phyloP scores from a whole-genome alignment of 2,329 filamentous ascomycete species.

The Aspergillus niger region DNA sequence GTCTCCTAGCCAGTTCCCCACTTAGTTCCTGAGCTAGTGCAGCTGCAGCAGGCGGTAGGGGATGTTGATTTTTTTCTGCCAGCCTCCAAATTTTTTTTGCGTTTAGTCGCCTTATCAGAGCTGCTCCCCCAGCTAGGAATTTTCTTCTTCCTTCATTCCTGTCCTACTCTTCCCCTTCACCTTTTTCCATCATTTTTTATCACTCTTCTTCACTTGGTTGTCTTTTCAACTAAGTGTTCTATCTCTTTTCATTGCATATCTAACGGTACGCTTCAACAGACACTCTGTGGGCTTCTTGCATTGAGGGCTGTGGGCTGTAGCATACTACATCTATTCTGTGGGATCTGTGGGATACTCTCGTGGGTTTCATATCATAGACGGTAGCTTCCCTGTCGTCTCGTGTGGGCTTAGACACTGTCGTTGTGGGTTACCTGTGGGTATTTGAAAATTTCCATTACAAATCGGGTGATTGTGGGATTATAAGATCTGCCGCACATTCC shows the following conservation, averaged over 20 bases:
- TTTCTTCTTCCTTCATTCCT: constrained; percentile 27
- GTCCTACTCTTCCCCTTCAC: constrained; percentile 14
- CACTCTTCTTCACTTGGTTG: constrained; percentile 18
- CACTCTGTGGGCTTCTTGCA: constrained; percentile 42
- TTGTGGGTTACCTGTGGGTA: constrained; percentile 46
- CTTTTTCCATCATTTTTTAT: constrained; percentile 14
- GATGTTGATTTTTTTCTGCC: constrained; percentile 29
- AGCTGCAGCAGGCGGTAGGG: constrained; percentile 28
- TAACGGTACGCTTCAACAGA: constrained; percentile 39
- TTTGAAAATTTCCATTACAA: constrained; percentile 31
- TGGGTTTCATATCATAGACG: constrained; percentile 45
- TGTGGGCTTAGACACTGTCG: constrained; percentile 47
- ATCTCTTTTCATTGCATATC: constrained; percentile 31
- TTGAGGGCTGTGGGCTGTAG: constrained; percentile 48
- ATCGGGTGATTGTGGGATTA: constrained; percentile 42
- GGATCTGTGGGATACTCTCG: constrained; percentile 43
- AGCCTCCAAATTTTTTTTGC: constrained; percentile 35
- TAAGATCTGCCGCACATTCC: constrained; percentile 39
- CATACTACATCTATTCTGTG: constrained; percentile 44
- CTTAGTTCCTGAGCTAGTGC: constrained; percentile 22
- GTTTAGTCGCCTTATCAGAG: constrained; percentile 29
- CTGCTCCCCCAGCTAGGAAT: constrained; percentile 25
- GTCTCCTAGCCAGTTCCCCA: background rate
- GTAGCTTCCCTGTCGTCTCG: constrained; percentile 46
- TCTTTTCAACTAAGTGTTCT: constrained; percentile 19